Conservation (phyloP, 805 yeast species). For the Kazachstania kunashirensis region DNA sequence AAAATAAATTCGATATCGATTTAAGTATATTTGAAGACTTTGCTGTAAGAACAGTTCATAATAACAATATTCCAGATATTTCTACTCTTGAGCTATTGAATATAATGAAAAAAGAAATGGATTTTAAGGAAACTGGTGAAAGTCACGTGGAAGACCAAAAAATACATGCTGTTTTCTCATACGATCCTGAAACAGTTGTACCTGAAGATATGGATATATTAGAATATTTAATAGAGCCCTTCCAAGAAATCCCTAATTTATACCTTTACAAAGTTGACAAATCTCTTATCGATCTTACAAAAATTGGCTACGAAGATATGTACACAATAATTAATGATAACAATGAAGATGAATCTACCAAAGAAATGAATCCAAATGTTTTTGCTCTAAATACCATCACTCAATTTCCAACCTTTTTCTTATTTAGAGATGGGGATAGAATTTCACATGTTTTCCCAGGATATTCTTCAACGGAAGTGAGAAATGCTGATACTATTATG, state of each 20-base stretch:
- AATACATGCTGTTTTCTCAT: conserved; percentile 45
- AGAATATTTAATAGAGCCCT: conserved; percentile 50
- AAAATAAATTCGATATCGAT: conserved; percentile 16
- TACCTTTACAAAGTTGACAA: conserved; percentile 46
- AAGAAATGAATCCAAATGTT: conserved; percentile 37
- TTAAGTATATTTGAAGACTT: conserved; percentile 33
- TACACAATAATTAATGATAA: conserved; percentile 36
- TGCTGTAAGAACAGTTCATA: conserved; percentile 39
- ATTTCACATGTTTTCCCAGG: conserved; percentile 47
- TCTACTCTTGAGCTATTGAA: conserved; percentile 8
- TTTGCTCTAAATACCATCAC: conserved; percentile 45
- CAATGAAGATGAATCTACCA: conserved; percentile 28
- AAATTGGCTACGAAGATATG: conserved; percentile 26
- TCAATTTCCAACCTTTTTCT: conserved; percentile 50
- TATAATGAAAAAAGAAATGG: conserved; percentile 12
- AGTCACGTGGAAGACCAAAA: conserved; percentile 12
- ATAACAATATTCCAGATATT: conserved; percentile 34
- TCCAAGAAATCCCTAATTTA: conserved; percentile 49
- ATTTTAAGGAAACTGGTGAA: conserved; percentile 15
- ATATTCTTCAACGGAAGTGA: conserved; percentile 53
- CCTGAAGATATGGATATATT: conserved; percentile 55
- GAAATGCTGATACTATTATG: conserved; percentile 40
- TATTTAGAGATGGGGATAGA: conserved; percentile 49
- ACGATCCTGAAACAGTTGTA: conserved; percentile 35
- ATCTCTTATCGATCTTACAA: conserved; percentile 36